phyloP scores from a whole-genome alignment of 352 stramenopile species.

The Phytopythium chamaehyphon region DNA sequence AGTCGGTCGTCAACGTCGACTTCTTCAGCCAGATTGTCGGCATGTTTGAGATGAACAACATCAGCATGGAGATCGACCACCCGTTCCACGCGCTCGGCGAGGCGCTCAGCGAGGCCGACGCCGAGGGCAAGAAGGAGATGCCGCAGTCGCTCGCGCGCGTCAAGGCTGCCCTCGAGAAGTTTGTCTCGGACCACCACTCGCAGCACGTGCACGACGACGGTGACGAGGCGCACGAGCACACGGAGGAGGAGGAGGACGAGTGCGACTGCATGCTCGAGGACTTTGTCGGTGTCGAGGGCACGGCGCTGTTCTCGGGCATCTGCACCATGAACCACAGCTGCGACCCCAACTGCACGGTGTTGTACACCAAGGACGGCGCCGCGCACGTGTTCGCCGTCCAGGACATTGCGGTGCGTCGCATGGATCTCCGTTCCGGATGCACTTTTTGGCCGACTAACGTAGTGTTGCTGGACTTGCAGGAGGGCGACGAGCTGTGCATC shows the following conservation, averaged over 20 bases:
- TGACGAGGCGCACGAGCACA: constrained; percentile 29
- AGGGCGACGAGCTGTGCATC: constrained; percentile 93
- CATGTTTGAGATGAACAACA: constrained; percentile 98
- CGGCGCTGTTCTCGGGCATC: constrained; percentile 88
- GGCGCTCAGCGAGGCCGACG: constrained; percentile 45
- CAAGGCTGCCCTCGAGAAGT: constrained; percentile 62
- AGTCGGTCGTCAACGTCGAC: constrained; percentile 61
- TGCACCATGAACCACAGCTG: constrained; percentile 98
- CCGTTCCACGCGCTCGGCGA: constrained; percentile 70
- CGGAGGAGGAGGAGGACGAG: constrained; percentile 37
- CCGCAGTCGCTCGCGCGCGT: constrained; percentile 54
- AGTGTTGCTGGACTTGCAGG: constrained; percentile 20
- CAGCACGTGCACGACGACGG: constrained; percentile 31
- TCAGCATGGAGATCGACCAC: constrained; percentile 91
- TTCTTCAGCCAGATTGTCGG: constrained; percentile 90
- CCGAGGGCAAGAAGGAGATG: constrained; percentile 63
- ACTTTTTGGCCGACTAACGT: neutral
- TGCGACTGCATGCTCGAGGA: constrained; percentile 59
- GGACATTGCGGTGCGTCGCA: constrained; percentile 47
- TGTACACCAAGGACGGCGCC: constrained; percentile 82
- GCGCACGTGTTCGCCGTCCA: constrained; percentile 72
- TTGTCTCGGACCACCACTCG: constrained; percentile 53
- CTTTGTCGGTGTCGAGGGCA: constrained; percentile 94
- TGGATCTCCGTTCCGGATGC: neutral
- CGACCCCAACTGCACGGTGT: constrained; percentile 88